Base-by-base conservation (phyloP, 345 rosid genomes). In the Clausena lansium region DNA sequence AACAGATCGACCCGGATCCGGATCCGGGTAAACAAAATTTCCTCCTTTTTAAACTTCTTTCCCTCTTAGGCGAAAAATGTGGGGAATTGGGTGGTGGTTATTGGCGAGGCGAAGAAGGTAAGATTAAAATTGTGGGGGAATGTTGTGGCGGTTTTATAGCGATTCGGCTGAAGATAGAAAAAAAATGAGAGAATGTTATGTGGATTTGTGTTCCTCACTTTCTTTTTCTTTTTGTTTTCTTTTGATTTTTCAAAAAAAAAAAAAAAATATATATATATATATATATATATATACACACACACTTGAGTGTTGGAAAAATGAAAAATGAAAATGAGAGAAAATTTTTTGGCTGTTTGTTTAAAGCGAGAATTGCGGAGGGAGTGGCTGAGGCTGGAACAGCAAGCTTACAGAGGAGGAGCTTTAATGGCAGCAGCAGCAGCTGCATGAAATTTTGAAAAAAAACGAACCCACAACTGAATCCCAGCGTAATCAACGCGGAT, bases 291-390 rank as follows among this genome's bases (percentile, higher is more conserved):
- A n/a, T n/a, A n/a, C n/a, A n/a, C n/a, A n/a, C n/a, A n/a, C n/a
- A 9, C 50, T 11, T 0, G 50, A 45, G 1, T 45, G 50, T 3
- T 45, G 50, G 57, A 5, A 52, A 52, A 15, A 15, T 50, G 55
- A 15, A 15, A 50, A 50, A 50, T 52, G 22, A 52, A 52, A 52
- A 52, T 1, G 20, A 52, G 22, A 52, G 22, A 17, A 52, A 7
- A 35, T 35, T 8, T 35, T 8, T 61, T 45, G 67, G 57, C 50
- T 52, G n/a, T 17, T 39, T 61, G 59, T 28, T 63, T 54, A 10
- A 4, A 33, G 78, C 85, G 78, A 33, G 14, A 28, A 73, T 83
- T 74, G 59, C 83, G 83, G 83, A 76, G 30, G 73, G 19, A 17
- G 17, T 45, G 50, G 50, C 50, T 45, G 50, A 45, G 50, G 50